phyloP scores from a whole-genome alignment of 108 stramenopile genomes.

The Cyclotella kingstonii region DNA sequence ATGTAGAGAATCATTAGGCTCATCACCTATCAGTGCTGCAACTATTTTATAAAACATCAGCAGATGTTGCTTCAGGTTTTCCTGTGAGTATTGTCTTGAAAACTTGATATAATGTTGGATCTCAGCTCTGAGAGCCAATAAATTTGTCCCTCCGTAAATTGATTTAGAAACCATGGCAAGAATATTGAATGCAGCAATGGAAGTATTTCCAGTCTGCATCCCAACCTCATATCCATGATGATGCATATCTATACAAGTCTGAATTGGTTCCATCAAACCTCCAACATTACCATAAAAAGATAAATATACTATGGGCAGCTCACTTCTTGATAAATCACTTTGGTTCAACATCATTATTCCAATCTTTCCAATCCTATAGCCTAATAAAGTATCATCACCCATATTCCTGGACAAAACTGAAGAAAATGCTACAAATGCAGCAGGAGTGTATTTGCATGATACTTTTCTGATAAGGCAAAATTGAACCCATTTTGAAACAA shows the following conservation, averaged over 20 bases:
- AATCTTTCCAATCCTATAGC: constrained; percentile 19
- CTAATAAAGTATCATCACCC: neutral
- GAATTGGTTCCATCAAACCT: constrained; percentile 16
- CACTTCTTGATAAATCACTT: neutral
- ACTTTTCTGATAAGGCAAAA: constrained; percentile 20
- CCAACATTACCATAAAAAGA: constrained; percentile 13
- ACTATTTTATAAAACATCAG: constrained; percentile 22
- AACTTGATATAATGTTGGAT: constrained; percentile 22
- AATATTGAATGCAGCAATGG: constrained; percentile 14
- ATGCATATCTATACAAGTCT: constrained; percentile 25
- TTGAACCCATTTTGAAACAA: constrained; percentile 18
- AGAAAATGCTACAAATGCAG: constrained; percentile 14
- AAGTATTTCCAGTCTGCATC: constrained; percentile 11
- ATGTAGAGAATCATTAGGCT: neutral
- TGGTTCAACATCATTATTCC: constrained; percentile 10
- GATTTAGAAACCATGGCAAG: neutral
- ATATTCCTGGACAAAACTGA: constrained; percentile 4
- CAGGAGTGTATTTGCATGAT: constrained; percentile 27
- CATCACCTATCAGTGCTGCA: constrained; percentile 16
- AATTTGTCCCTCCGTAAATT: constrained; percentile 15
- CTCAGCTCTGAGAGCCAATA: constrained; percentile 12
- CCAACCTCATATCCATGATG: constrained; percentile 19
- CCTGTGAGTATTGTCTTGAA: neutral
- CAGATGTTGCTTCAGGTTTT: neutral
- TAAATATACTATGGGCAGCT: neutral